phyloP scores from a whole-genome alignment of 495 filamentous ascomycete species.

The Penicillium pulvis region DNA sequence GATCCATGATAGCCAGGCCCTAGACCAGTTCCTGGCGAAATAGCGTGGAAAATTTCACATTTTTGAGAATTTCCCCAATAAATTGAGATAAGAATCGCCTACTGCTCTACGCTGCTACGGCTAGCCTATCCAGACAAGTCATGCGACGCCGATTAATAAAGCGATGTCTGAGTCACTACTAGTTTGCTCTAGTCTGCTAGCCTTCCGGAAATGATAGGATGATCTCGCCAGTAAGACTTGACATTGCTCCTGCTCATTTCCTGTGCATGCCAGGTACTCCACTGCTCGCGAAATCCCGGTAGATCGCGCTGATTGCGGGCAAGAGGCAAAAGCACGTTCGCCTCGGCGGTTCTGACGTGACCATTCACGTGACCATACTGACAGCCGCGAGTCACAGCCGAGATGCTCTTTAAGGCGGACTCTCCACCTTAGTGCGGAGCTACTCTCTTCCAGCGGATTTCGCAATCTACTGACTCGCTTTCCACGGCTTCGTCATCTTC shows the following conservation, averaged over 20 bases:
- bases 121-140: background rate
- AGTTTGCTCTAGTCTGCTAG: background rate
- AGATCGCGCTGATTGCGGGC: constrained; percentile 1
- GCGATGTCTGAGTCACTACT: background rate
- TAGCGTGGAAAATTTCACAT: background rate
- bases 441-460: constrained; percentile 2
- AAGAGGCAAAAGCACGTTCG: constrained; percentile 4
- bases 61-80: background rate
- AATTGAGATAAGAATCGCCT: background rate
- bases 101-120: background rate
- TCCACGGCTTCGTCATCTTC: background rate
- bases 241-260: background rate
- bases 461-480: background rate
- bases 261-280: background rate
- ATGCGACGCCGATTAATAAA: background rate
- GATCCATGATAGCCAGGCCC: background rate
- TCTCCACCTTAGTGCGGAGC: constrained; percentile 8
- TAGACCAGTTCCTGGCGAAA: background rate
- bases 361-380: constrained; percentile 1
- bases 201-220: background rate
- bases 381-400: constrained; percentile 14
- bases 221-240: background rate
- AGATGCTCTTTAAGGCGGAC: background rate
- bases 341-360: constrained; percentile 9
- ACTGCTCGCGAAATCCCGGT: background rate